phyloP scores from a whole-genome alignment of 768 basidiomycete species.

The Kwoniella pini region DNA sequence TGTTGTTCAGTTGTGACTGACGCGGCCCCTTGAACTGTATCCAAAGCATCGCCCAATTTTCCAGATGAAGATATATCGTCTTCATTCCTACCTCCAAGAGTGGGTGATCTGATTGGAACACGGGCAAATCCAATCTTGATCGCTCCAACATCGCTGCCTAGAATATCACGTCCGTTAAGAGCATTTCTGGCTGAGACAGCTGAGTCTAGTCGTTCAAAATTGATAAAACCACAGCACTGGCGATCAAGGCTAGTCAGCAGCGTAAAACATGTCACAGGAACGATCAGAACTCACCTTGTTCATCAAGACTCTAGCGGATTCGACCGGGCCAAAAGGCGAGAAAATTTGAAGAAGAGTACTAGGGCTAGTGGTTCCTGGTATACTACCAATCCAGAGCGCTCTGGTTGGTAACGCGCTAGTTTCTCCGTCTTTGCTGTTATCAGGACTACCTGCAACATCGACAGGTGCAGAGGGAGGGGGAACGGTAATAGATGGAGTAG shows the following conservation, averaged over 20 bases:
- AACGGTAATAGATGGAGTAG: slow-evolving; percentile 45
- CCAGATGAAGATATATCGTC: slow-evolving; percentile 69
- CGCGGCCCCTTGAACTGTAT: slow-evolving; percentile 88
- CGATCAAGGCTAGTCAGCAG: not conserved
- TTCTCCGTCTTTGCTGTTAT: slow-evolving; percentile 55
- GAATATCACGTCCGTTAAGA: slow-evolving; percentile 89
- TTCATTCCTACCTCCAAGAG: slow-evolving; percentile 32
- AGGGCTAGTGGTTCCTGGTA: slow-evolving; percentile 91
- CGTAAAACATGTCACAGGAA: slow-evolving; percentile 29
- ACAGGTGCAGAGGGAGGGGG: slow-evolving; percentile 19
- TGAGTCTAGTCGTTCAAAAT: slow-evolving; percentile 96
- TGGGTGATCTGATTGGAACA: slow-evolving; percentile 74
- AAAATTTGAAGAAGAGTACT: slow-evolving; percentile 94
- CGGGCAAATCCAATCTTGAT: slow-evolving; percentile 96
- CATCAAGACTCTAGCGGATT: slow-evolving; percentile 90
- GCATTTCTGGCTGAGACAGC: slow-evolving; percentile 94
- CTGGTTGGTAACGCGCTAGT: slow-evolving; percentile 88
- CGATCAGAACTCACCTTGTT: slow-evolving; percentile 83
- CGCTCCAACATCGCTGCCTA: slow-evolving; percentile 94
- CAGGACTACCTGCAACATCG: slow-evolving; percentile 12
- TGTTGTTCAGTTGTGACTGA: slow-evolving; percentile 92
- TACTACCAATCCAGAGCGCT: slow-evolving; percentile 96
- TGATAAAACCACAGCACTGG: slow-evolving; percentile 62
- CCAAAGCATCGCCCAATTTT: slow-evolving; percentile 48
- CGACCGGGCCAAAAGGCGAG: slow-evolving; percentile 95